Conservation (phyloP, 306 rosid genomes). For the Quercus engelmannii region DNA sequence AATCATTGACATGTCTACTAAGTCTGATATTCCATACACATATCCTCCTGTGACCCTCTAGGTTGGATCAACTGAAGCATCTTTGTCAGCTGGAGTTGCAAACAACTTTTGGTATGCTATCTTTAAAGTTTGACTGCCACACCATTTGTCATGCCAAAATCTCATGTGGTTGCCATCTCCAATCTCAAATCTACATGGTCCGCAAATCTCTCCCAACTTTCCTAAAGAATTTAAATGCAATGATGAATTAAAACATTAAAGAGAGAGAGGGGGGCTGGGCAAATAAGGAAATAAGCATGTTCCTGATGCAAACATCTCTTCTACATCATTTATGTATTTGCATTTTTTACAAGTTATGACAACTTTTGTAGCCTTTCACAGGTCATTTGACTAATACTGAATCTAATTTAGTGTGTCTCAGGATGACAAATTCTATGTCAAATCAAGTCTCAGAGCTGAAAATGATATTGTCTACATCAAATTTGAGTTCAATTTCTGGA, state of each 20-base stretch:
- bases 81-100: too few relatives aligned
- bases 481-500: slow-evolving; percentile 60
- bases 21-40: too few relatives aligned
- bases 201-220: too few relatives aligned
- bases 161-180: too few relatives aligned
- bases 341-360: slow-evolving; percentile 23
- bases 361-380: slow-evolving; percentile 26
- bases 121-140: too few relatives aligned
- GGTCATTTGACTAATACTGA: slow-evolving; percentile 56
- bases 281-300: neutral
- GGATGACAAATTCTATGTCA: slow-evolving; percentile 90
- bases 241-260: neutral
- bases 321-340: slow-evolving; percentile 11
- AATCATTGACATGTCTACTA: too few relatives aligned
- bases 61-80: too few relatives aligned
- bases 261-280: neutral
- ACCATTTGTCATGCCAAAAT: too few relatives aligned
- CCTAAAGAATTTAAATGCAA: too few relatives aligned
- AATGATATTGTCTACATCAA: slow-evolving; percentile 56
- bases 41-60: too few relatives aligned
- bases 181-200: too few relatives aligned
- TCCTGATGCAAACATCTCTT: neutral
- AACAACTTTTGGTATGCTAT: too few relatives aligned
- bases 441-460: slow-evolving; percentile 84
- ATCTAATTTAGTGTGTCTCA: slow-evolving; percentile 84